Percentiles rank a stretch among this genome's conserved stretches.
Conservation (phyloP, 352 stramenopile genomes). For the Pythium graminicola region DNA sequence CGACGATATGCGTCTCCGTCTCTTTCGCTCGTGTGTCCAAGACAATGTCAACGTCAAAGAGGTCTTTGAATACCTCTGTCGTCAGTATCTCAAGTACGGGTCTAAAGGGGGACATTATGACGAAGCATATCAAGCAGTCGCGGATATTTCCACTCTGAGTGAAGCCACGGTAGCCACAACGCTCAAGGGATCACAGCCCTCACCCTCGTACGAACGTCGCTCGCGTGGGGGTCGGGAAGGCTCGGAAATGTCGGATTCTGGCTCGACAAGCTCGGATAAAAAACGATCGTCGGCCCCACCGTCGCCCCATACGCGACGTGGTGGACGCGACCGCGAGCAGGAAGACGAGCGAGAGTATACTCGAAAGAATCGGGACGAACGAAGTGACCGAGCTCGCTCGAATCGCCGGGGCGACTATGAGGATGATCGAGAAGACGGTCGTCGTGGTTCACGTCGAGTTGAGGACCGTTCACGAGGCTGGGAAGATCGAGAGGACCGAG, state of each 20-base stretch:
- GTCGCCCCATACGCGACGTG: conserved; percentile 10
- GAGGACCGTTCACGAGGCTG: conserved; percentile 16
- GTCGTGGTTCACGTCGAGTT: no score
- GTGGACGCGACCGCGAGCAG: conserved; percentile 1
- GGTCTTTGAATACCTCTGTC: conserved; percentile 58
- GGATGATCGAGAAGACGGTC: conserved; percentile 1
- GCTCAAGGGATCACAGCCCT: conserved; percentile 16
- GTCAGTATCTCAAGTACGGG: conserved; percentile 41
- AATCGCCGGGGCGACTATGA: conserved; percentile 9
- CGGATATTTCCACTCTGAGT: conserved; percentile 51
- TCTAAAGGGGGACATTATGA: conserved; percentile 22
- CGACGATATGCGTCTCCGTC: conserved; percentile 41
- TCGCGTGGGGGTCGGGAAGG: conserved; percentile 22
- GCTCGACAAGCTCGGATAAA: conserved; percentile 20
- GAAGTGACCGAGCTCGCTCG: conserved; percentile 1
- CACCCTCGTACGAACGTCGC: conserved; percentile 19
- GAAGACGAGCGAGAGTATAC: not conserved
- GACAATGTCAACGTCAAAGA: conserved; percentile 70
- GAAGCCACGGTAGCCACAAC: conserved; percentile 18
- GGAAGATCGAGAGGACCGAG: conserved; percentile 20
- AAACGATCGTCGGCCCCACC: conserved; percentile 18
- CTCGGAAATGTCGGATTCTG: conserved; percentile 34
- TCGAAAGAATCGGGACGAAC: not conserved
- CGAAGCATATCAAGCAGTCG: conserved; percentile 33
- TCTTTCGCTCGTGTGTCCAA: conserved; percentile 62